phyloP scores from a whole-genome alignment of 805 yeast species.

The Cyberlindnera euphorbiiphila region DNA sequence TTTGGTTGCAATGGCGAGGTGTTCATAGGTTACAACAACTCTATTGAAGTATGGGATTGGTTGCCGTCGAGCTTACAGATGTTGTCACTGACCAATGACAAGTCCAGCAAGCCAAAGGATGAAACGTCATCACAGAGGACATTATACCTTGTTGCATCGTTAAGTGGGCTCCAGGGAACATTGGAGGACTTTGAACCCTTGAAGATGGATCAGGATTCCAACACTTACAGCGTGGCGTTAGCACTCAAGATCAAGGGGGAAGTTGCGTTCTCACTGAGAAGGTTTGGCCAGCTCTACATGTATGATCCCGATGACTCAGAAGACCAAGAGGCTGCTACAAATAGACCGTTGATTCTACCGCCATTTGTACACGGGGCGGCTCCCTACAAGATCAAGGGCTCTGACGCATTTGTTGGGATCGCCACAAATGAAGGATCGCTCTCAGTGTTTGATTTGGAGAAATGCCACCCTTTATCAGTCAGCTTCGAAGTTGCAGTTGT shows the following conservation, averaged over 20 bases:
- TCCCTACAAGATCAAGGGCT: slow-evolving; percentile 24
- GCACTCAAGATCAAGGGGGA: slow-evolving; percentile 12
- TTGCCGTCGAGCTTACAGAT: slow-evolving; percentile 24
- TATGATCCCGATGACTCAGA: not conserved
- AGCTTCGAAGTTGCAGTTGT: slow-evolving; percentile 17
- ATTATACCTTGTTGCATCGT: slow-evolving; percentile 29
- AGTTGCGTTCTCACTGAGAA: slow-evolving; percentile 9
- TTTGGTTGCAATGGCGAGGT: slow-evolving; percentile 39
- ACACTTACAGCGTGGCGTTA: slow-evolving; percentile 23
- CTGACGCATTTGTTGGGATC: slow-evolving; percentile 25
- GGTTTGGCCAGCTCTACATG: slow-evolving; percentile 26
- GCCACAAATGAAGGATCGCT: slow-evolving; percentile 29
- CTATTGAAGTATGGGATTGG: slow-evolving; percentile 41
- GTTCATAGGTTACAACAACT: slow-evolving; percentile 26
- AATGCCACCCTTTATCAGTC: slow-evolving; percentile 18
- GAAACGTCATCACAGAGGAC: slow-evolving; percentile 4
- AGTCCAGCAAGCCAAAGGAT: not conserved
- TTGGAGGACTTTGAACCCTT: slow-evolving; percentile 27
- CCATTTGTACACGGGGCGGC: slow-evolving; percentile 25
- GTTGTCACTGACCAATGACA: slow-evolving; percentile 5
- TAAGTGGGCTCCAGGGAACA: slow-evolving; percentile 15
- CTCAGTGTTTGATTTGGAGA: slow-evolving; percentile 22
- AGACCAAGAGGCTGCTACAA: slow-evolving; percentile 7
- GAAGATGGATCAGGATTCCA: slow-evolving; percentile 20
- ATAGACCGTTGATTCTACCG: slow-evolving; percentile 24